Evolutionary conservation across 257 asterid genomes (phyloP).

Genomic region (Linaria vulgaris): DNA sequence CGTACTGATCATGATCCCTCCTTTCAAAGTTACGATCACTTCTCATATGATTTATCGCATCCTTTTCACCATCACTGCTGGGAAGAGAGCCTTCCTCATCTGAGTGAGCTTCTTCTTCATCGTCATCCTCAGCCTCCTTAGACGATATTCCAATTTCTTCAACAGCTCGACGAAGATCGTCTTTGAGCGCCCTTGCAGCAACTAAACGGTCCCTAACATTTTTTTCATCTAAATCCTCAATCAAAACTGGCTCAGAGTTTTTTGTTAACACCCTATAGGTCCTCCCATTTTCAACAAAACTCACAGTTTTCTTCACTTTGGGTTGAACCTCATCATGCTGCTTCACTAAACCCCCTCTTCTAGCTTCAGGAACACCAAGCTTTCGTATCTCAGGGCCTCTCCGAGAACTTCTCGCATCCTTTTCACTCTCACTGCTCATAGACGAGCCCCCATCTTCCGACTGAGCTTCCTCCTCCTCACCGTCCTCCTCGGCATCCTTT

Average conservation of each 20-base stretch:
- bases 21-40: slow-evolving; percentile 12
- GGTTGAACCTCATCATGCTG: slow-evolving; percentile 33
- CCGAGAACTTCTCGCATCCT: too few relatives aligned
- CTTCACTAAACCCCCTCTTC: slow-evolving; percentile 31
- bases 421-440: too few relatives aligned
- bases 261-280: slow-evolving; percentile 34
- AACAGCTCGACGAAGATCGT: slow-evolving; percentile 36
- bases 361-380: slow-evolving; percentile 19
- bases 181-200: slow-evolving; percentile 33
- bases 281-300: slow-evolving; percentile 56
- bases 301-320: slow-evolving; percentile 60
- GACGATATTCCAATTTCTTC: slow-evolving; percentile 45
- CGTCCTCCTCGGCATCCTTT: slow-evolving; percentile 47
- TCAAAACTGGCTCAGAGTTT: slow-evolving; percentile 18
- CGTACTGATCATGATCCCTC: slow-evolving; percentile 15
- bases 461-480: slow-evolving; percentile 44
- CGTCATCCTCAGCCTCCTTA: slow-evolving; percentile 37
- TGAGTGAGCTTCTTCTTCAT: slow-evolving; percentile 32
- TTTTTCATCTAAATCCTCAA: slow-evolving; percentile 33
- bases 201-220: slow-evolving; percentile 29
- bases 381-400: slow-evolving; percentile 33
- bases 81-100: slow-evolving; percentile 39
- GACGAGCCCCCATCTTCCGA: too few relatives aligned
- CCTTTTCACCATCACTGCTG: slow-evolving; percentile 46
- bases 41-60: slow-evolving; percentile 18